phyloP scores from a whole-genome alignment of 208 protist genomes.

The Entamoeba histolytica region DNA sequence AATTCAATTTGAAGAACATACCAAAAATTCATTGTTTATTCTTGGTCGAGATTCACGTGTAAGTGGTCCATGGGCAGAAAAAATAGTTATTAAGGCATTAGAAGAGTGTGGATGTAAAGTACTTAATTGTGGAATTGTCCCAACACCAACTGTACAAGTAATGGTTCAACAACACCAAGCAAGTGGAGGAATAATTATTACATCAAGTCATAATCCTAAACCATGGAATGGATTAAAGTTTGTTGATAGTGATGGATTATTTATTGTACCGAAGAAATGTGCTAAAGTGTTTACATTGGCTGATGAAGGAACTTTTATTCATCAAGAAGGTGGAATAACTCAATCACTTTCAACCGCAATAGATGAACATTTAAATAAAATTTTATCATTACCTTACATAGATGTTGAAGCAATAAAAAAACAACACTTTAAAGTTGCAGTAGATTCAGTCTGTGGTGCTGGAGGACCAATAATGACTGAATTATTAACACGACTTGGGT shows the following conservation, averaged over 20 bases:
- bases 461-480: slow-evolving; percentile 36
- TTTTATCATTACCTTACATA: slow-evolving; percentile 32
- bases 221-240: slow-evolving; percentile 50
- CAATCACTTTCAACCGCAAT: neutral
- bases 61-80: slow-evolving; percentile 29
- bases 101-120: slow-evolving; percentile 25
- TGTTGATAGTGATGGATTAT: slow-evolving; percentile 42
- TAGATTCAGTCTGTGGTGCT: slow-evolving; percentile 41
- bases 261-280: slow-evolving; percentile 34
- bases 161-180: slow-evolving; percentile 24
- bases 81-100: slow-evolving; percentile 11
- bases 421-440: slow-evolving; percentile 29
- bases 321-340: neutral
- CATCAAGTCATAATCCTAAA: slow-evolving; percentile 40
- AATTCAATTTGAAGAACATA: neutral
- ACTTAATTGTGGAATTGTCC: slow-evolving; percentile 38
- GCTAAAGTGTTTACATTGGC: slow-evolving; percentile 26
- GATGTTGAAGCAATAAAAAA: slow-evolving; percentile 17
- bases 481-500: slow-evolving; percentile 25
- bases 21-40: slow-evolving; percentile 16
- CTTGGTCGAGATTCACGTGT: slow-evolving; percentile 39
- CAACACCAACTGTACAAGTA: slow-evolving; percentile 48
- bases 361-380: slow-evolving; percentile 23
- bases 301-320: slow-evolving; percentile 8
- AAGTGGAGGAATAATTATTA: slow-evolving; percentile 42